Evolutionary conservation across 805 yeast species (phyloP).

Genomic region (Groenewaldozyma tartarivorans): DNA sequence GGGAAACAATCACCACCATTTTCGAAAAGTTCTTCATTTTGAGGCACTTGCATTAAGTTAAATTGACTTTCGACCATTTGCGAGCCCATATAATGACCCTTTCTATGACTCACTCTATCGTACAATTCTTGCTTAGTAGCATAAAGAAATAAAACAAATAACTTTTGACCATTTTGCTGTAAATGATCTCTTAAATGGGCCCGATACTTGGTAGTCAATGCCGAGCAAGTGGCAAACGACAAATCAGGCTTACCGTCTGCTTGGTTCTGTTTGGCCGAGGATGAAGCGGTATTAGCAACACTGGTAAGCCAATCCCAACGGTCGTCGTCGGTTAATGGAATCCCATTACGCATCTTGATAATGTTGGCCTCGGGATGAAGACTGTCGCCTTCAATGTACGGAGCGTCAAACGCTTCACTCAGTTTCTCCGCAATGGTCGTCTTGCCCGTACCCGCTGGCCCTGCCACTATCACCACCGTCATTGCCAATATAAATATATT

Average conservation of each 20-base stretch:
- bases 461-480: constrained; percentile 53
- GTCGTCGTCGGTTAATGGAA: constrained; percentile 81
- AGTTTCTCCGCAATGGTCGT: constrained; percentile 60
- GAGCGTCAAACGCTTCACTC: constrained; percentile 36
- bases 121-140: constrained; percentile 54
- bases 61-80: constrained; percentile 77
- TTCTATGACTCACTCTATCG: constrained; percentile 51
- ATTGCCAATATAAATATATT: not conserved
- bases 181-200: constrained; percentile 40
- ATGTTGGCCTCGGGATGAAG: constrained; percentile 67
- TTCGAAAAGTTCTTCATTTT: constrained; percentile 8
- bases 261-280: constrained; percentile 23
- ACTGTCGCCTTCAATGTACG: constrained; percentile 78
- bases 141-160: constrained; percentile 57
- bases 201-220: constrained; percentile 68
- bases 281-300: constrained; percentile 35
- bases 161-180: constrained; percentile 21
- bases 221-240: constrained; percentile 72
- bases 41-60: constrained; percentile 64
- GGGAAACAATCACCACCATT: constrained; percentile 8
- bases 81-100: constrained; percentile 79
- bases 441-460: constrained; percentile 96
- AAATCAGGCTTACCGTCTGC: constrained; percentile 5
- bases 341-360: constrained; percentile 72
- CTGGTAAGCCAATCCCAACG: constrained; percentile 79